Evolutionary conservation across 2,329 filamentous ascomycete species (phyloP).

Genomic region (Cladosporium sp.): DNA sequence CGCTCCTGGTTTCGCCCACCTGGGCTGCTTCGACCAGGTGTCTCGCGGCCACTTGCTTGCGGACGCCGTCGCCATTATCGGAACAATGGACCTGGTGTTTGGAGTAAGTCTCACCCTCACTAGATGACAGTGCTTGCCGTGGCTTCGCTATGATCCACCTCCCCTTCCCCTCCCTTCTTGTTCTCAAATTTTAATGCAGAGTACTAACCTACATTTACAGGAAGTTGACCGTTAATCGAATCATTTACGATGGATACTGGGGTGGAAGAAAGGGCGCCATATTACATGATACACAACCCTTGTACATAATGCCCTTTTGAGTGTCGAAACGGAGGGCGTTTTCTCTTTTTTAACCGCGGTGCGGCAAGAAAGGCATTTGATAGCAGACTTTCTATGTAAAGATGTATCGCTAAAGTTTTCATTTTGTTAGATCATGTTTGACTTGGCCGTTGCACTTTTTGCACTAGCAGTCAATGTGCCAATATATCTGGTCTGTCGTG

Average conservation of each 20-base stretch:
- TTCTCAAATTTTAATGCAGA: too few species aligned
- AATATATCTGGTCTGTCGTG: neutral
- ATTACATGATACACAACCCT: slow-evolving; percentile 8
- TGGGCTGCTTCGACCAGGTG: slow-evolving; percentile 91
- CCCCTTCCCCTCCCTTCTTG: too few species aligned
- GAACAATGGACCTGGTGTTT: slow-evolving; percentile 65
- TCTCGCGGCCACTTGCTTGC: slow-evolving; percentile 88
- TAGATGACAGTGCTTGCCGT: too few species aligned
- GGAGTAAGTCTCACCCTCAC: too few species aligned
- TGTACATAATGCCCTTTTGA: slow-evolving; percentile 9
- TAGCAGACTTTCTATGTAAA: slow-evolving; percentile 3
- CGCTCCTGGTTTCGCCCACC: slow-evolving; percentile 92
- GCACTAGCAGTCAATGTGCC: slow-evolving; percentile 2
- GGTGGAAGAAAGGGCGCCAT: slow-evolving; percentile 27
- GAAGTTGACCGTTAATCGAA: neutral
- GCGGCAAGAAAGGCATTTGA: neutral
- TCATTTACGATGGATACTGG: neutral
- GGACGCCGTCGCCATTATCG: slow-evolving; percentile 93
- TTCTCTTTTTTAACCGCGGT: neutral
- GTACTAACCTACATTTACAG: too few species aligned
- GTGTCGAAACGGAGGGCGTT: slow-evolving; percentile 1
- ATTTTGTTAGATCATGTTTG: neutral
- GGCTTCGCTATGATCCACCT: too few species aligned
- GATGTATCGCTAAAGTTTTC: slow-evolving; percentile 11
- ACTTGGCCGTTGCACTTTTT: too few species aligned